These are phyloP conservation scores for Fereydounia khargensis DNA, from an alignment of 1,284 basidiomycete genomes.

Conservation along the genomic window DNA sequence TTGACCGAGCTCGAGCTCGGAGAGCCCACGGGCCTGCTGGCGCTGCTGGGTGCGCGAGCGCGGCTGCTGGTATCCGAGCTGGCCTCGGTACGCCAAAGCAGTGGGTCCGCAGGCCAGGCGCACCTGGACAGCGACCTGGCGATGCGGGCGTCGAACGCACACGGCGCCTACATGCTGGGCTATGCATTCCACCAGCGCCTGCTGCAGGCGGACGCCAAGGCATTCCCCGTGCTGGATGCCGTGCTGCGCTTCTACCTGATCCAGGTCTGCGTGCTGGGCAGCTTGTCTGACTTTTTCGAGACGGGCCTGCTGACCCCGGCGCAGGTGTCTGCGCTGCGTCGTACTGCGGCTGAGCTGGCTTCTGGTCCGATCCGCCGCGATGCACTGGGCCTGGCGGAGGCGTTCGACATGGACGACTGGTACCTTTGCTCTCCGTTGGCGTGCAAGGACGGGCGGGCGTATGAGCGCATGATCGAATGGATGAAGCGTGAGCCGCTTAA, in stretches of 20 bases:
- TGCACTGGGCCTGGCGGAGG: slow-evolving; percentile 34
- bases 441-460: slow-evolving; percentile 35
- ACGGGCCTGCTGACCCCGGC: slow-evolving; percentile 4
- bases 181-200: slow-evolving; percentile 22
- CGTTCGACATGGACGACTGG: slow-evolving; percentile 46
- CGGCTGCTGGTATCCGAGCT: slow-evolving; percentile 26
- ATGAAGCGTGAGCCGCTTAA: slow-evolving; percentile 47
- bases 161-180: slow-evolving; percentile 26
- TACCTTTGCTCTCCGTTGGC: slow-evolving; percentile 42
- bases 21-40: slow-evolving; percentile 12
- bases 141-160: slow-evolving; percentile 28
- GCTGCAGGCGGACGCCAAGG: slow-evolving; percentile 3
- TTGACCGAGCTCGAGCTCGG: slow-evolving; percentile 4
- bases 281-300: slow-evolving; percentile 17
- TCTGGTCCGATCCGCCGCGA: slow-evolving; percentile 21
- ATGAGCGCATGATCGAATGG: slow-evolving; percentile 46
- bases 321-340: slow-evolving; percentile 14
- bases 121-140: slow-evolving; percentile 35
- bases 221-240: slow-evolving; percentile 10
- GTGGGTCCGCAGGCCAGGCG: slow-evolving; percentile 5
- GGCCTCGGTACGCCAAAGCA: slow-evolving; percentile 14
- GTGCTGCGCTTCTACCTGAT: slow-evolving; percentile 29
- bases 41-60: slow-evolving; percentile 22
- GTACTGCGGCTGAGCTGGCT: slow-evolving; percentile 8
- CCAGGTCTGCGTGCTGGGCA: slow-evolving; percentile 30